A percentile compares a stretch with the other conserved stretches of the same genome.
These are phyloP conservation scores for Aspergillus cavernicola DNA, from an alignment of 495 filamentous ascomycete species.

Conservation along the genomic window DNA sequence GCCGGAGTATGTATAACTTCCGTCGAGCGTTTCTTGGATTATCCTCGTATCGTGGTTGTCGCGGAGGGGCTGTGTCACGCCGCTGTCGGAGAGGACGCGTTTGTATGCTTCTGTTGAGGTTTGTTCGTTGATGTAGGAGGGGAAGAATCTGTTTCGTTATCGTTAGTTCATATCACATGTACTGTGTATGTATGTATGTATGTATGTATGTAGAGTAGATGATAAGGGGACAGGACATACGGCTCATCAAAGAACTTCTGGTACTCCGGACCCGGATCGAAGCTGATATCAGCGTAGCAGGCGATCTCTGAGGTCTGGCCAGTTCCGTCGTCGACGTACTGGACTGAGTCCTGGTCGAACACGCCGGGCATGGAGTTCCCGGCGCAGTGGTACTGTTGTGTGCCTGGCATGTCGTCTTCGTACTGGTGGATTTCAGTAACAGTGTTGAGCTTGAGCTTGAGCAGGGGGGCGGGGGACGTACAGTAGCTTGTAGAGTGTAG, in stretches of 20 bases:
- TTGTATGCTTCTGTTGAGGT: constrained; percentile 13
- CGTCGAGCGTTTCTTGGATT: constrained; percentile 9
- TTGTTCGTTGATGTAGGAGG: constrained; percentile 10
- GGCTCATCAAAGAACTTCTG: constrained; percentile 14
- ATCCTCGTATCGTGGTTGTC: constrained; percentile 12
- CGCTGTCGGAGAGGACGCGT: constrained; percentile 11
- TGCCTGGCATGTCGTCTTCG: constrained; percentile 8
- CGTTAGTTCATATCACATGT: no score
- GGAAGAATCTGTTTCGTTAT: constrained; percentile 11
- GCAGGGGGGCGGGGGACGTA: no score
- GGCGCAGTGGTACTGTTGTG: constrained; percentile 11
- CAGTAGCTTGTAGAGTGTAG: constrained; percentile 2
- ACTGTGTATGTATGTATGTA: no score
- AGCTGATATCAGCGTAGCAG: constrained; percentile 10
- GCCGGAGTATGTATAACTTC: constrained; percentile 2
- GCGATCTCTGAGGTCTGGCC: constrained; percentile 9
- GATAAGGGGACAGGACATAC: neutral
- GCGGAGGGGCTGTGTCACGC: constrained; percentile 1
- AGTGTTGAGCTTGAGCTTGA: no score
- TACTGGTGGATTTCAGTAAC: neutral
- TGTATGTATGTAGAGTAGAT: no score
- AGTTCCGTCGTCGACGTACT: constrained; percentile 2
- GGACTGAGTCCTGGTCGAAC: constrained; percentile 12
- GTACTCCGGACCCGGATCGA: constrained; percentile 8
- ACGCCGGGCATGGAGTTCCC: constrained; percentile 12